Base-by-base conservation (phyloP, 805 yeast species). In the Teunomyces gatunensis region DNA sequence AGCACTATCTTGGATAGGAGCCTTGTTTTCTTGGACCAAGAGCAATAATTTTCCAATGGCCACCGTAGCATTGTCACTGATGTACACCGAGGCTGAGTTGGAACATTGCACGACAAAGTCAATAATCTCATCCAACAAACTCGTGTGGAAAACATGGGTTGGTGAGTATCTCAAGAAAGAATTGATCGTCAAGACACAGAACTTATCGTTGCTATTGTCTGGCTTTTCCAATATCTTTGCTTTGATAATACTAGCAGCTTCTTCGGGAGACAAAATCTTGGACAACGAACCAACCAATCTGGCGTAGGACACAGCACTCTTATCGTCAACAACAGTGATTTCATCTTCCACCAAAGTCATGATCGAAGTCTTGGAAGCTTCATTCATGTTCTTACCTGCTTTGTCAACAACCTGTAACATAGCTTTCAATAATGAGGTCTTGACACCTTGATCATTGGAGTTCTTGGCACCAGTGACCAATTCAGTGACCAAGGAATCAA, bases 401-500 rank as follows among this genome's bases (percentile, higher is more conserved):
- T 82, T 84, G 32, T 77, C 68, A 27, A 89, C 87, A 46, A 92
- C 94, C 61, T 88, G 96, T 45, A 86, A 72, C 57, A 92, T 71
- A 0, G 96, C 97, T 57, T 82, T 82, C 57, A 90, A 74, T 86
- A 91, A 87, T 0, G 97, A 88, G 9, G 88, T 80, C 56, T 87
- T 87, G 21, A 90, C 90, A 46, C 89, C 92, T 39, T 69, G 68
- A 50, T 81, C 83, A n/a, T 75, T 73, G 17, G 87, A 75, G 48
- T 75, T 73, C 58, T 80, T 85, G 11, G 89, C 88, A 45, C 94
- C 94, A 39, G 81, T 67, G 11, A 90, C 83, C 51, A 91, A 75
- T 62, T 92, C 98, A 35, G 87, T 77, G 5, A 90, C 89, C 47
- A 92, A 77, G 3, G 97, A 96, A 65, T 92, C 99, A 47, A 92